Evolutionary conservation across 768 basidiomycete species (phyloP).

Genomic region (Mycena sanguinolenta): DNA sequence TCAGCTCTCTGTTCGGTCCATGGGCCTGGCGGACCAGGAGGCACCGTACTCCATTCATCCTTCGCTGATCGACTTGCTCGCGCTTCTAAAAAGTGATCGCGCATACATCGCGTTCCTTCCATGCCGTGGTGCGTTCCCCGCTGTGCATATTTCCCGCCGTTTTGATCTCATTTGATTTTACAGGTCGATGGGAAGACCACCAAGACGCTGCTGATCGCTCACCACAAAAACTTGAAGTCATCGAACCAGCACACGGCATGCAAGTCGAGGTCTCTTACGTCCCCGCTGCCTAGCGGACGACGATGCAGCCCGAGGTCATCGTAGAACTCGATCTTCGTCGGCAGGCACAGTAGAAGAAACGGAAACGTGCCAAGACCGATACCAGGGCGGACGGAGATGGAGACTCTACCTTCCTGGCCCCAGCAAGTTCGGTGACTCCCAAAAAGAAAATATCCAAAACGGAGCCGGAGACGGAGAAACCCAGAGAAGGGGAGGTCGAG

Average conservation of each 20-base stretch:
- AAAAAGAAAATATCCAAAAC: conserved; percentile 39
- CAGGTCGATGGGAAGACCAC: conserved; percentile 23
- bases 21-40: background rate
- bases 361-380: conserved; percentile 64
- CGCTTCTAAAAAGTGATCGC: conserved; percentile 69
- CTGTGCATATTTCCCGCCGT: background rate
- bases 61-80: conserved; percentile 17
- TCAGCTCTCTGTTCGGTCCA: conserved; percentile 64
- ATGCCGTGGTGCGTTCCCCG: conserved; percentile 52
- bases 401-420: background rate
- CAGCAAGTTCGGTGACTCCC: conserved; percentile 36
- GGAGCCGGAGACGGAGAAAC: too few species aligned
- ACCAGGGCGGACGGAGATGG: conserved; percentile 23
- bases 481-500: conserved; percentile 46
- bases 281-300: conserved; percentile 71
- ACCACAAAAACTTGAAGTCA: conserved; percentile 27
- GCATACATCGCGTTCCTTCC: conserved; percentile 76
- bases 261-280: conserved; percentile 85
- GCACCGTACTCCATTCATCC: background rate
- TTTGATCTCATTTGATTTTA: background rate
- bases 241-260: conserved; percentile 50
- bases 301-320: conserved; percentile 44
- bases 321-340: conserved; percentile 81
- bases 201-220: conserved; percentile 23
- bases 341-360: conserved; percentile 72